Conservation (phyloP, 306 rosid species). For the Quercus wislizeni region DNA sequence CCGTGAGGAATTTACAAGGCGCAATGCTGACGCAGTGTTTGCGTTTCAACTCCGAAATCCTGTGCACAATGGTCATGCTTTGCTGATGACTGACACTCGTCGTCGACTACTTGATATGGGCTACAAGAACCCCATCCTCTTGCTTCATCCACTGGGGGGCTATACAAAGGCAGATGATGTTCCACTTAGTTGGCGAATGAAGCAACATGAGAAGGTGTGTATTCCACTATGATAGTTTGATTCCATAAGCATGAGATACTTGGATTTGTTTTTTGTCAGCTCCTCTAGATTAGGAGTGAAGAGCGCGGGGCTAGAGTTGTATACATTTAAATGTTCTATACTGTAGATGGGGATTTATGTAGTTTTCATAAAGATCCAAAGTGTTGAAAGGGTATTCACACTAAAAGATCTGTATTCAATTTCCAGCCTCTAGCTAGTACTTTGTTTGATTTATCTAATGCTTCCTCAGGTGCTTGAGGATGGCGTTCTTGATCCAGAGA, state of each 20-base stretch:
- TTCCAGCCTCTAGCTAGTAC: background rate
- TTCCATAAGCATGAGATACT: background rate
- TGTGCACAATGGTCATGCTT: slow-evolving; percentile 97
- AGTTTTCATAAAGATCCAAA: too few species aligned
- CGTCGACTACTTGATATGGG: slow-evolving; percentile 94
- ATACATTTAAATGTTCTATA: too few species aligned
- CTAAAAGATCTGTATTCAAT: background rate
- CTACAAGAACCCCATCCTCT: slow-evolving; percentile 86
- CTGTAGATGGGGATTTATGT: too few species aligned
- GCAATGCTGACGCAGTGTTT: slow-evolving; percentile 94
- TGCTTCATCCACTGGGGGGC: slow-evolving; percentile 98
- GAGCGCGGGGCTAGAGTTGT: background rate
- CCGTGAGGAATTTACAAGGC: slow-evolving; percentile 75
- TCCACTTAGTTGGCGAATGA: slow-evolving; percentile 96
- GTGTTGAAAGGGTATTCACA: background rate
- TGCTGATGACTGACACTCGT: slow-evolving; percentile 97
- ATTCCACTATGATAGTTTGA: background rate
- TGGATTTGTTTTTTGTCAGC: background rate
- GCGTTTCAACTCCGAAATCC: slow-evolving; percentile 97
- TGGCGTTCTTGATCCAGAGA: slow-evolving; percentile 98
- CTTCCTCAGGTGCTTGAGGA: slow-evolving; percentile 87
- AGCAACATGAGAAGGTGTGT: slow-evolving; percentile 90
- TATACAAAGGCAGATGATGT: slow-evolving; percentile 98
- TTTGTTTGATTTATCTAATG: background rate
- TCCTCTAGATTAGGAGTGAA: background rate